A percentile compares a stretch with the other conserved stretches of the same genome.
phyloP scores from a whole-genome alignment of 225 moss, liverwort and hornwort genomes.

The Polytrichum commune region DNA sequence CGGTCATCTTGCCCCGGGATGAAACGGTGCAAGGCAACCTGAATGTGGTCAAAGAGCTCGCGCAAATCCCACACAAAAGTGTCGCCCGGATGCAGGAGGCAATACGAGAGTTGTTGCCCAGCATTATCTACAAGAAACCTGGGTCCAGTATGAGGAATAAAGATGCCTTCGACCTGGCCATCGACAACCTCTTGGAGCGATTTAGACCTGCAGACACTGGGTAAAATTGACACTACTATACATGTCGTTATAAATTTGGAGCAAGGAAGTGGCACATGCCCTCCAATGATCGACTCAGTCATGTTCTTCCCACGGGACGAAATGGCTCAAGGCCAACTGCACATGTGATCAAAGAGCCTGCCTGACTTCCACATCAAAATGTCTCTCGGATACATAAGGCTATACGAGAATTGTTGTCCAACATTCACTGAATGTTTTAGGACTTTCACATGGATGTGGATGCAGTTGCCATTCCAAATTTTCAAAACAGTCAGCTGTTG shows the following conservation, averaged over 20 bases:
- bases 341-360: conserved; percentile 28
- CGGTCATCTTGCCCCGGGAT: conserved; percentile 25
- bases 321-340: neutral
- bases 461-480: no score
- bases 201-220: conserved; percentile 1
- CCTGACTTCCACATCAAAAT: conserved; percentile 10
- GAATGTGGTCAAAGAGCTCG: conserved; percentile 28
- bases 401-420: conserved; percentile 19
- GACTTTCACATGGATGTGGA: no score
- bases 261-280: no score
- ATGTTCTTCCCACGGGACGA: conserved; percentile 10
- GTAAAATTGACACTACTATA: no score
- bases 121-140: conserved; percentile 34
- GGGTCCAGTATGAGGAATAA: conserved; percentile 13
- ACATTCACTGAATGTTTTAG: no score
- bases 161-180: conserved; percentile 44
- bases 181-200: conserved; percentile 26
- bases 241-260: no score
- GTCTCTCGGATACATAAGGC: conserved; percentile 27
- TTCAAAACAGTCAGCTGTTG: no score
- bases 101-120: conserved; percentile 30
- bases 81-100: conserved; percentile 31
- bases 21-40: conserved; percentile 9
- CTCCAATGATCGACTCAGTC: no score
- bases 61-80: conserved; percentile 12